Evolutionary conservation across 306 rosid species (phyloP).

Genomic region (Cucurbita maxima): DNA sequence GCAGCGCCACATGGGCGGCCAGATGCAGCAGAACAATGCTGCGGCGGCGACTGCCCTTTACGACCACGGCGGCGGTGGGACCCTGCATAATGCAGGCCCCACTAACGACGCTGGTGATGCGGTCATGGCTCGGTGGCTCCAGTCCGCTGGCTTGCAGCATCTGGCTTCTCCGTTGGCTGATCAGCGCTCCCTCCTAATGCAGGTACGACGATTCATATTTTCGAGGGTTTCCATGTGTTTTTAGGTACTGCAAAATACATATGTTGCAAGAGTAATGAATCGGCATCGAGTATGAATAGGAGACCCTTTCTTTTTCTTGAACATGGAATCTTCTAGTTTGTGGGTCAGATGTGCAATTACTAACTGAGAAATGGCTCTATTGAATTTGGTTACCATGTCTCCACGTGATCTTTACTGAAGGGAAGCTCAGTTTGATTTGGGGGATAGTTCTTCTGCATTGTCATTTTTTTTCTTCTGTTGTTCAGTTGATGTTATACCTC

Average conservation of each 20-base stretch:
- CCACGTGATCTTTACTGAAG: not conserved
- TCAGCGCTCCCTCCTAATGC: conserved; percentile 76
- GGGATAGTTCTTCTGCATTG: not conserved
- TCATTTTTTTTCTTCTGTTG: not conserved
- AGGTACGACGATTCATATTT: conserved; percentile 28
- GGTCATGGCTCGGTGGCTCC: conserved; percentile 98
- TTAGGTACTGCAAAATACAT: not conserved
- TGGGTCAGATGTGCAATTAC: not conserved
- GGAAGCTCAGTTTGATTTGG: not conserved
- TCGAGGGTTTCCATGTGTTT: not conserved
- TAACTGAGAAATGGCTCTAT: not conserved
- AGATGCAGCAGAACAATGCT: conserved; percentile 99
- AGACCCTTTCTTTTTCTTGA: not conserved
- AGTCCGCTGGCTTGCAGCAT: conserved; percentile 98
- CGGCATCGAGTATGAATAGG: not conserved
- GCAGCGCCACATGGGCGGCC: conserved; percentile 99
- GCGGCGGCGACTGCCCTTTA: conserved; percentile 76
- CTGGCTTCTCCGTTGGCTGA: conserved; percentile 98
- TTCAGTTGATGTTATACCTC: not conserved
- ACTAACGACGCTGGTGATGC: conserved; percentile 83
- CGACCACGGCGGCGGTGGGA: conserved; percentile 49
- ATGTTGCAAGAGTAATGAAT: not conserved
- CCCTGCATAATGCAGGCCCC: conserved; percentile 61
- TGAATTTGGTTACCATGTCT: not conserved
- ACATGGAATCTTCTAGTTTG: not conserved